Conservation (phyloP, 1,284 basidiomycete genomes). For the Malassezia psittaci region DNA sequence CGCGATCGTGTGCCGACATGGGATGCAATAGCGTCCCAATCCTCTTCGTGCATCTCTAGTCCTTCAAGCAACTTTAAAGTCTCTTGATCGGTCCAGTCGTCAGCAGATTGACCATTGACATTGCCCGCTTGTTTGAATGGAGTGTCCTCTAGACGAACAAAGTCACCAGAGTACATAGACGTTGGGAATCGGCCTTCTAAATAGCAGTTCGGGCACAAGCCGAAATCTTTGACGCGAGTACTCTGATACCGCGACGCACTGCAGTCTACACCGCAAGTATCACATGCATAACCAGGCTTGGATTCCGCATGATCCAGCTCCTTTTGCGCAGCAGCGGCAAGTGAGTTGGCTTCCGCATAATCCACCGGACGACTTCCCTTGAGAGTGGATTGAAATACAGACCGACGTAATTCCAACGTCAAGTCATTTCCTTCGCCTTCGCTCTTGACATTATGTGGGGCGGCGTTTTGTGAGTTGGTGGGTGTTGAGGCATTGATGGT, state of each 20-base stretch:
- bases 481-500: constrained; percentile 1
- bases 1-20: constrained; percentile 83
- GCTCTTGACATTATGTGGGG: background rate
- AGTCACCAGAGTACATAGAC: constrained; percentile 92
- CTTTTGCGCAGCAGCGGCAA: constrained; percentile 51
- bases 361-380: constrained; percentile 38
- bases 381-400: constrained; percentile 42
- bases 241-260: constrained; percentile 80
- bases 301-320: constrained; percentile 47
- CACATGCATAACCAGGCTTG: constrained; percentile 62
- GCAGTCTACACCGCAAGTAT: constrained; percentile 90
- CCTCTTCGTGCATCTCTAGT: constrained; percentile 95
- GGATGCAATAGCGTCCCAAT: constrained; percentile 82
- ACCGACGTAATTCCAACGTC: constrained; percentile 50
- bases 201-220: constrained; percentile 61
- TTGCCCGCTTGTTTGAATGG: constrained; percentile 51
- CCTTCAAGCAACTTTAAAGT: constrained; percentile 78
- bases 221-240: constrained; percentile 75
- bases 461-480: background rate
- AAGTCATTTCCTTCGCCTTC: constrained; percentile 50
- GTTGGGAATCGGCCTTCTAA: constrained; percentile 91
- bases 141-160: constrained; percentile 66
- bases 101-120: constrained; percentile 52
- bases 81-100: constrained; percentile 87
- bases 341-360: constrained; percentile 34